phyloP scores from a whole-genome alignment of 352 stramenopile genomes.

The Globisporangium mamillatum region DNA sequence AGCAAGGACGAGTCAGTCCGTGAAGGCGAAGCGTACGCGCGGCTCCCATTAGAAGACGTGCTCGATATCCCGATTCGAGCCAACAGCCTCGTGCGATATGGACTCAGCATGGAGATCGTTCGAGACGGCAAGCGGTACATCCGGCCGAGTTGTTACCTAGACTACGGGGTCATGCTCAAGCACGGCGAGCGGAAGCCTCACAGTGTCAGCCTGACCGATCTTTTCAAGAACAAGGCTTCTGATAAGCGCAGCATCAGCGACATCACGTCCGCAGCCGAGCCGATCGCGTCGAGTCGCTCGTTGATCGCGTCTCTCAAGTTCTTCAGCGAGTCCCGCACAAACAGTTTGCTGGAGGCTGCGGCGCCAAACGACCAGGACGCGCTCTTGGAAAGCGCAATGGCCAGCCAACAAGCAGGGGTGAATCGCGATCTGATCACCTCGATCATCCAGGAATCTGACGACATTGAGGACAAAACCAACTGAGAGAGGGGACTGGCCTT shows the following conservation, averaged over 20 bases:
- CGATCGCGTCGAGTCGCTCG: not conserved
- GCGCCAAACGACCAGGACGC: not conserved
- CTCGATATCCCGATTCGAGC: slow-evolving; percentile 25
- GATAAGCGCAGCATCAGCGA: not conserved
- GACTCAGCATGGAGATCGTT: slow-evolving; percentile 28
- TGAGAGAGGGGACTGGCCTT: not conserved
- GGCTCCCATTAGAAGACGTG: slow-evolving; percentile 24
- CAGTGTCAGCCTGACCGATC: slow-evolving; percentile 10
- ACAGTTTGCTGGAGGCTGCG: slow-evolving; percentile 5
- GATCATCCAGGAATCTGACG: not conserved
- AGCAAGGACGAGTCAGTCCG: not conserved
- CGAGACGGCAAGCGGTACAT: slow-evolving; percentile 24
- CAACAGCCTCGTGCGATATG: slow-evolving; percentile 24
- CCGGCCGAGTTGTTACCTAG: slow-evolving; percentile 31
- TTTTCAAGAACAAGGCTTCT: slow-evolving; percentile 1
- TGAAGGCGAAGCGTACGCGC: slow-evolving; percentile 13
- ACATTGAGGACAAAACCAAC: not conserved
- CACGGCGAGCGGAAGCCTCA: slow-evolving; percentile 15
- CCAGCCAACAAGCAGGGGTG: not conserved
- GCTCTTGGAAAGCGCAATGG: not conserved
- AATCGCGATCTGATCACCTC: not conserved
- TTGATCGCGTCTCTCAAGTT: not conserved
- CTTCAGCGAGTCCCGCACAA: not conserved
- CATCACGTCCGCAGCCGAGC: not conserved
- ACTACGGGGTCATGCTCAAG: slow-evolving; percentile 35